phyloP scores from a whole-genome alignment of 2,329 filamentous ascomycete genomes.

The Hypoxylon sp. region DNA sequence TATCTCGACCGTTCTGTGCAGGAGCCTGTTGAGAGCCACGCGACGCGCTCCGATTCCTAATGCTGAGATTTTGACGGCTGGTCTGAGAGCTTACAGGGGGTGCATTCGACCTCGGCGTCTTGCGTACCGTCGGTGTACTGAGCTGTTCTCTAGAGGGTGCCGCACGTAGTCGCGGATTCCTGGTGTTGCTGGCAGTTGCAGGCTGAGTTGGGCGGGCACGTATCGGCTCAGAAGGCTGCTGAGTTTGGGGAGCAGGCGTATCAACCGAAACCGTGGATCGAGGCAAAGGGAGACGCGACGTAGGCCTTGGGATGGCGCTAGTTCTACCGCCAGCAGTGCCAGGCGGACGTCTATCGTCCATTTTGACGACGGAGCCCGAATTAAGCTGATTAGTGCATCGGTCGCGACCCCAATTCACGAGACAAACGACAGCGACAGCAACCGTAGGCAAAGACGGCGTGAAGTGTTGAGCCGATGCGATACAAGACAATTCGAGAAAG shows the following conservation, averaged over 20 bases:
- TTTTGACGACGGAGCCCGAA: constrained; percentile 32
- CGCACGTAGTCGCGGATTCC: constrained; percentile 46
- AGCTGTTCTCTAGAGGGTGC: constrained; percentile 49
- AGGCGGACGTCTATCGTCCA: constrained; percentile 47
- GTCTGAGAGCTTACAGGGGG: constrained; percentile 44
- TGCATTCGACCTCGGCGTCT: constrained; percentile 41
- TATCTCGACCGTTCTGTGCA: constrained; percentile 34
- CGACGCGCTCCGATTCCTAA: constrained; percentile 43
- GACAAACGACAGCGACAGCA: constrained; percentile 9
- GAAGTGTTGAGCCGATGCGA: constrained; percentile 11
- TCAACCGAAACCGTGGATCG: constrained; percentile 44
- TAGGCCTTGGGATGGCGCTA: constrained; percentile 50
- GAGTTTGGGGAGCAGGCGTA: constrained; percentile 16
- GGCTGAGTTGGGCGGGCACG: constrained; percentile 40
- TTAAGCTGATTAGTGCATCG: constrained; percentile 23
- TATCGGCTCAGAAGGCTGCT: constrained; percentile 32
- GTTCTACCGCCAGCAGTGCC: constrained; percentile 35
- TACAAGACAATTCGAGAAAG: constrained; percentile 19
- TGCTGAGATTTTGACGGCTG: constrained; percentile 34
- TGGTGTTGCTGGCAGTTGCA: constrained; percentile 29
- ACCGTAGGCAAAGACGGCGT: constrained; percentile 22
- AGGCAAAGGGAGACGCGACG: constrained; percentile 51
- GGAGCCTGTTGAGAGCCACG: constrained; percentile 36
- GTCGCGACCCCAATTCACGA: constrained; percentile 9
- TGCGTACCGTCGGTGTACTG: constrained; percentile 42